A percentile compares a stretch with the other conserved stretches of the same genome.
Conservation (phyloP, 305 asterid species). For the Plantago coronopus region DNA sequence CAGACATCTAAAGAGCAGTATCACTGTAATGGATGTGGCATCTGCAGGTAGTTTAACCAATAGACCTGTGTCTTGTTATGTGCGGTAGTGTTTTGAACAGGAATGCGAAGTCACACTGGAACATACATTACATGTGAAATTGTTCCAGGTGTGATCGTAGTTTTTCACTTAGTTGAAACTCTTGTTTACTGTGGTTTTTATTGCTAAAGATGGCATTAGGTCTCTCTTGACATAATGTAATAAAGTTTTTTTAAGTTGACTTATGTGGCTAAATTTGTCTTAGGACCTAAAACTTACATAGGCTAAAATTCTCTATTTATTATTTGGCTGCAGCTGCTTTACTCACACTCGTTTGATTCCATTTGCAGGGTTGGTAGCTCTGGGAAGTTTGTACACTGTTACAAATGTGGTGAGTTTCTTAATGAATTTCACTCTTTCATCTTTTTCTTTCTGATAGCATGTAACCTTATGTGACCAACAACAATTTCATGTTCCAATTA, state of each 20-base stretch:
- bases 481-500: too few species aligned
- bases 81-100: slow-evolving; percentile 4
- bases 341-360: slow-evolving; percentile 6
- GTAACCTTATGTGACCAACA: background rate
- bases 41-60: slow-evolving; percentile 63
- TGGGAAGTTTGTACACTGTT: slow-evolving; percentile 43
- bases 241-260: slow-evolving; percentile 1
- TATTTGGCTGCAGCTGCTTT: background rate
- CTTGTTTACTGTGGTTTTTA: background rate
- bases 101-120: background rate
- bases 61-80: background rate
- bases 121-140: background rate
- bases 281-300: background rate
- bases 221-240: background rate
- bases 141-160: slow-evolving; percentile 7
- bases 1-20: slow-evolving; percentile 74
- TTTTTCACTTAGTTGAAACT: slow-evolving; percentile 4
- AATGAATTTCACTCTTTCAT: background rate
- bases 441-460: background rate
- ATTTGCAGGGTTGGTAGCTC: slow-evolving; percentile 65
- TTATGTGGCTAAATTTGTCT: background rate
- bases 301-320: slow-evolving; percentile 2
- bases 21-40: slow-evolving; percentile 83
- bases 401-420: slow-evolving; percentile 36
- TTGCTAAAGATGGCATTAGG: background rate